phyloP scores from a whole-genome alignment of 2,329 filamentous ascomycete species.

The Fusarium armeniacum region DNA sequence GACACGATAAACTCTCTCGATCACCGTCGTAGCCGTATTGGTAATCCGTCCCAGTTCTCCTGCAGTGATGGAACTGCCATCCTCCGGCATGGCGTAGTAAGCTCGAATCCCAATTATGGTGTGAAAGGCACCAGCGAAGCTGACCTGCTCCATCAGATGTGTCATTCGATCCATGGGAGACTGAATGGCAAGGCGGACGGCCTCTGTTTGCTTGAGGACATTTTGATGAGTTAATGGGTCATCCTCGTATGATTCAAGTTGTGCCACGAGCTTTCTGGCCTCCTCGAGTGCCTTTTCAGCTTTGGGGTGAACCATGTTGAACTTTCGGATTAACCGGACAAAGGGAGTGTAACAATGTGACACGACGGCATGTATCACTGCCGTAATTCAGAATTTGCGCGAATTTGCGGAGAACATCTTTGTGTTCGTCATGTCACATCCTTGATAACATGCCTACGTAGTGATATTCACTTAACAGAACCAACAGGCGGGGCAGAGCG shows the following conservation, averaged over 20 bases:
- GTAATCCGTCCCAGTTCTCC: constrained; percentile 42
- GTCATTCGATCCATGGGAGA: constrained; percentile 49
- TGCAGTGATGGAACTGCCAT: constrained; percentile 43
- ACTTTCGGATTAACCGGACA: fast-evolving
- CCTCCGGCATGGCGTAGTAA: constrained; percentile 48
- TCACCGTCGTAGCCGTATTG: constrained; percentile 51
- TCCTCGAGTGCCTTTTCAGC: constrained; percentile 48
- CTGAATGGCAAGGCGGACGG: constrained; percentile 46
- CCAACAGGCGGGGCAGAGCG: constrained; percentile 23
- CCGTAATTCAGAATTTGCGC: neutral
- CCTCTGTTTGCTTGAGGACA: constrained; percentile 46
- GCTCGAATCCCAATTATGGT: constrained; percentile 48
- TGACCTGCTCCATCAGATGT: constrained; percentile 45
- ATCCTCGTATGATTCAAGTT: constrained; percentile 48
- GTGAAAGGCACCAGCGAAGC: constrained; percentile 47
- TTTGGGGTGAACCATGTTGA: constrained; percentile 43
- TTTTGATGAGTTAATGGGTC: constrained; percentile 41
- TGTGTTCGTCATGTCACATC: neutral
- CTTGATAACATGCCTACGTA: neutral
- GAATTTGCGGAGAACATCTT: neutral
- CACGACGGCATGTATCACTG: neutral
- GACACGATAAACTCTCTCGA: constrained; percentile 53
- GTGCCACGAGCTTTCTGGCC: constrained; percentile 47
- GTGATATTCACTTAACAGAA: constrained; percentile 22
- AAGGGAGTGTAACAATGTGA: neutral